Conservation (phyloP, 805 yeast genomes). For the Blastobotrys parvus region DNA sequence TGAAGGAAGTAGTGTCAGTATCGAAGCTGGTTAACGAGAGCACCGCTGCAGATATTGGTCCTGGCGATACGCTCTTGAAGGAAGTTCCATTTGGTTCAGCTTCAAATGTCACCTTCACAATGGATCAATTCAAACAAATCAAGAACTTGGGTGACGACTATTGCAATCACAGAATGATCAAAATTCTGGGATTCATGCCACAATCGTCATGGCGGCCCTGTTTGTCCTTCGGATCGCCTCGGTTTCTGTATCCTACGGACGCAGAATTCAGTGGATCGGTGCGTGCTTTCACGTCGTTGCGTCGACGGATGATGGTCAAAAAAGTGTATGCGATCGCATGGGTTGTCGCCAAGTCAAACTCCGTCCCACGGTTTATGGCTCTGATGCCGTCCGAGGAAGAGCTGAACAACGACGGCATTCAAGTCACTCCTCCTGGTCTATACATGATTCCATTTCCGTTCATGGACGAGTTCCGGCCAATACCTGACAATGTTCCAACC, state of each 20-base stretch:
- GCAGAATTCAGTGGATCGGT: slow-evolving; percentile 53
- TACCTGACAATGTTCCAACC: slow-evolving; percentile 36
- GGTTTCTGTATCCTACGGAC: slow-evolving; percentile 62
- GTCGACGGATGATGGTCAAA: slow-evolving; percentile 45
- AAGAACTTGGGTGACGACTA: slow-evolving; percentile 34
- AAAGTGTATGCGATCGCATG: slow-evolving; percentile 59
- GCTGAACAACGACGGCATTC: not conserved
- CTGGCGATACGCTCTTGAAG: slow-evolving; percentile 26
- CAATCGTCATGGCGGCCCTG: slow-evolving; percentile 35
- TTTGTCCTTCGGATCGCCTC: slow-evolving; percentile 46
- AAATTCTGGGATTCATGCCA: slow-evolving; percentile 60
- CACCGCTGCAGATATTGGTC: slow-evolving; percentile 38
- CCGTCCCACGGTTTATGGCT: slow-evolving; percentile 51
- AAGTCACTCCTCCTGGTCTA: slow-evolving; percentile 57
- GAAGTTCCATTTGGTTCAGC: slow-evolving; percentile 37
- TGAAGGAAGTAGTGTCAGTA: slow-evolving; percentile 26
- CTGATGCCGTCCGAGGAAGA: slow-evolving; percentile 38
- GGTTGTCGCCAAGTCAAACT: slow-evolving; percentile 50
- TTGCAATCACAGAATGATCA: slow-evolving; percentile 31
- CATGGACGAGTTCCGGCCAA: slow-evolving; percentile 61
- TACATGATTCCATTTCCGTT: slow-evolving; percentile 62
- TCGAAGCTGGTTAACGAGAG: slow-evolving; percentile 33
- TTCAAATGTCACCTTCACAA: slow-evolving; percentile 30
- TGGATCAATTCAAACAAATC: slow-evolving; percentile 31
- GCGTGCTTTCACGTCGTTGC: slow-evolving; percentile 59